These are phyloP conservation scores for Apostasia shenzhenica DNA, from an alignment of 106 monocot genomes.

Conservation along the genomic window DNA sequence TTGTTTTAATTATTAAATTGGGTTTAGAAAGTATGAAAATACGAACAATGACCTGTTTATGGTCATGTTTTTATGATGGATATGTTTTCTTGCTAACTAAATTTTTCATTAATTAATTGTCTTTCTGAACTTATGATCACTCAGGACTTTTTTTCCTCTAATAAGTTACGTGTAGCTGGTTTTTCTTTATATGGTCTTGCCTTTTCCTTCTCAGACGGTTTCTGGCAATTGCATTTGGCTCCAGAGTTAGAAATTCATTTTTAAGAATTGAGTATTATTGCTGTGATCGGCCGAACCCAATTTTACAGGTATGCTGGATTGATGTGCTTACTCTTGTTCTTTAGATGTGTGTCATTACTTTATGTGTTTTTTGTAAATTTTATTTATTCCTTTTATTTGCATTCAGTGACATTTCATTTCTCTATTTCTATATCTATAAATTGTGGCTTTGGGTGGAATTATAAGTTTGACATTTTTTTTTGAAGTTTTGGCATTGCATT, in stretches of 20 bases:
- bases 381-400: too few species aligned
- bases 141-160: too few species aligned
- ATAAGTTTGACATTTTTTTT: too few species aligned
- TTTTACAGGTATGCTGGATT: slow-evolving; percentile 53
- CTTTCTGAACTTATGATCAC: too few species aligned
- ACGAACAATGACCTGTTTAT: neutral
- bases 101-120: neutral
- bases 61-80: neutral
- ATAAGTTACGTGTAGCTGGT: neutral
- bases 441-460: too few species aligned
- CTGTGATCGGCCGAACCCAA: slow-evolving; percentile 91
- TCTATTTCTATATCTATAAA: too few species aligned
- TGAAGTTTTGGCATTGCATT: too few species aligned
- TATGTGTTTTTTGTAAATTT: too few species aligned
- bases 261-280: slow-evolving; percentile 69
- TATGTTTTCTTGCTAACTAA: neutral
- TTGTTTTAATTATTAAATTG: neutral
- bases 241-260: slow-evolving; percentile 51
- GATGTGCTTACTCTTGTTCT: neutral
- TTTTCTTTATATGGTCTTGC: neutral
- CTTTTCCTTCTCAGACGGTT: slow-evolving; percentile 47
- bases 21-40: neutral
- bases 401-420: too few species aligned
- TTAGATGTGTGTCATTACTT: neutral
- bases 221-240: slow-evolving; percentile 49